A percentile compares a stretch with the other conserved stretches of the same genome.
These are phyloP conservation scores for Rhynchosporium agropyri DNA, from an alignment of 2,329 filamentous ascomycete species.

Conservation along the genomic window DNA sequence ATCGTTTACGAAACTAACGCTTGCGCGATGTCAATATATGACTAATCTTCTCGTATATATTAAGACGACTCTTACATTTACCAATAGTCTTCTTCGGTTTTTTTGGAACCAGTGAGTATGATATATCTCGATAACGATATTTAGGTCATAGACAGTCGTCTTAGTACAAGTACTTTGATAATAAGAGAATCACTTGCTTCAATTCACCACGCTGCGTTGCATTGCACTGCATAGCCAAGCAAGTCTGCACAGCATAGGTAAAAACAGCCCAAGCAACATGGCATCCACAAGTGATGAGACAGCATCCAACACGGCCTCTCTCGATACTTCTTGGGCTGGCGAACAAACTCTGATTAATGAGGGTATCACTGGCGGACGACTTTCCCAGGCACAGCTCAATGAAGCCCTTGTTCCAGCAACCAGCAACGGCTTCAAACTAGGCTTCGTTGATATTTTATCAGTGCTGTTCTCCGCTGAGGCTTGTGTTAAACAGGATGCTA, in stretches of 20 bases:
- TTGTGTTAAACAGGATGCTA: neutral
- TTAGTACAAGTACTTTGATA: no score
- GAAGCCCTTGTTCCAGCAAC: slow-evolving; percentile 2
- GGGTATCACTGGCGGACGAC: neutral
- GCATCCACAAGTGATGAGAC: neutral
- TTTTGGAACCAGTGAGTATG: no score
- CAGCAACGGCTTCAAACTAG: neutral
- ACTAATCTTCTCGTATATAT: no score
- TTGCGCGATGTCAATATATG: no score
- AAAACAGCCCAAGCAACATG: neutral
- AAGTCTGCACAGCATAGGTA: neutral
- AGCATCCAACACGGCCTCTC: neutral
- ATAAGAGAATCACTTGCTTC: no score
- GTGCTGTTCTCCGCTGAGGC: neutral
- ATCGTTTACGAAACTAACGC: neutral
- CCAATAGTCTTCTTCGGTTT: no score
- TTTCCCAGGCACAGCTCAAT: neutral
- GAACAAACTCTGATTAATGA: neutral
- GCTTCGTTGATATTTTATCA: slow-evolving; percentile 1
- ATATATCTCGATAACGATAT: no score
- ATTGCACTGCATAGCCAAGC: neutral
- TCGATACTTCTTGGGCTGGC: neutral
- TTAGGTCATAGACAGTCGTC: no score
- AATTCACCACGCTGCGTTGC: neutral
- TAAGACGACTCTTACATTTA: no score